phyloP scores from a whole-genome alignment of 2,329 filamentous ascomycete species.

The Helotiales sp. region DNA sequence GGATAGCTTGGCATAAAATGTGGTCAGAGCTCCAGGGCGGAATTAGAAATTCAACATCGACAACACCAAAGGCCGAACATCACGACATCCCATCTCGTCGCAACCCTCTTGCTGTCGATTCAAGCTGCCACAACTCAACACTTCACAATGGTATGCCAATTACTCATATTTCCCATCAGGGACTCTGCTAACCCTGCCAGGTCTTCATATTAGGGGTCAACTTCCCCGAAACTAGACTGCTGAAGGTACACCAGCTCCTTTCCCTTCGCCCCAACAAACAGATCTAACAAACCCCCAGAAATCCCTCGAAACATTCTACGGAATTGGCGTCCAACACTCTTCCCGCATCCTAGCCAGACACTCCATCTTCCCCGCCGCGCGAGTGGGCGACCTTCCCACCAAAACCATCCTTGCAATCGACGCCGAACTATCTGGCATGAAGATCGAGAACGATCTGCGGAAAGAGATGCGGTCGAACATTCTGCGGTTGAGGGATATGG shows the following conservation, averaged over 20 bases:
- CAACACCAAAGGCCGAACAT: conserved; percentile 13
- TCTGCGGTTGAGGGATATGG: conserved; percentile 84
- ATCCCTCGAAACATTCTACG: conserved; percentile 85
- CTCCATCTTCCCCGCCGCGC: conserved; percentile 83
- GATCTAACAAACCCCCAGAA: conserved; percentile 51
- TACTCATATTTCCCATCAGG: not conserved
- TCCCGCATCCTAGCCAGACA: conserved; percentile 83
- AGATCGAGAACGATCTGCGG: conserved; percentile 86
- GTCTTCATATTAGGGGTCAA: conserved; percentile 86
- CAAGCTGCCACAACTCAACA: not conserved
- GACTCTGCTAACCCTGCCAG: conserved; percentile 30
- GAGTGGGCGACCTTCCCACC: conserved; percentile 74
- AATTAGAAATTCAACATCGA: conserved; percentile 17
- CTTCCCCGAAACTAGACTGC: conserved; percentile 81
- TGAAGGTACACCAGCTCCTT: conserved; percentile 67
- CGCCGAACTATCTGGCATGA: conserved; percentile 87
- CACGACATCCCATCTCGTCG: not conserved
- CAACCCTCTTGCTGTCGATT: not conserved
- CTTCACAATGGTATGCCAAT: conserved; percentile 37
- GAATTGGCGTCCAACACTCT: conserved; percentile 73
- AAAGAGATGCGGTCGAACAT: conserved; percentile 85
- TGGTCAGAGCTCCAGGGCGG: conserved; percentile 17
- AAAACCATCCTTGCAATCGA: conserved; percentile 82
- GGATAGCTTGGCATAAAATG: not conserved
- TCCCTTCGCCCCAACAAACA: conserved; percentile 1